These are phyloP conservation scores for Starmerella potacharoeniae DNA, from an alignment of 805 yeast genomes.

Conservation along the genomic window DNA sequence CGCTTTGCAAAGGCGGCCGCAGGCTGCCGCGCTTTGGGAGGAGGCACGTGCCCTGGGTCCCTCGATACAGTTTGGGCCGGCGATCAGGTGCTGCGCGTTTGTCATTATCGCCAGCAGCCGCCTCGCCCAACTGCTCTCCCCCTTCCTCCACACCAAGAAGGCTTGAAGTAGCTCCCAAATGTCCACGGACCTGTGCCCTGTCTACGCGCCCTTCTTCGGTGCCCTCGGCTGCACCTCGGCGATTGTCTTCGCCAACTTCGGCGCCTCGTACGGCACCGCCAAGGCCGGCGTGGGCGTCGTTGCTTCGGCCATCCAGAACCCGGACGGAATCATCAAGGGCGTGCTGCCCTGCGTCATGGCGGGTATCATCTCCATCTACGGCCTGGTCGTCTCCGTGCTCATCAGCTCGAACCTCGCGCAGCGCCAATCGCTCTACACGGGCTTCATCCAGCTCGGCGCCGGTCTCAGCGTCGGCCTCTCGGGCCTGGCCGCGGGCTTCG, in stretches of 20 bases:
- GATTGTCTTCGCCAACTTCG: conserved; percentile 95
- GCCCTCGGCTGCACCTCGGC: conserved; percentile 99
- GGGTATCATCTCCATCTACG: conserved; percentile 98
- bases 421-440: conserved; percentile 87
- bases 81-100: neutral
- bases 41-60: too few species aligned
- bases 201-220: conserved; percentile 78
- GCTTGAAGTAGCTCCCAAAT: conserved; percentile 1
- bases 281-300: conserved; percentile 99
- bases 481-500: conserved; percentile 97
- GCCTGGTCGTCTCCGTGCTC: conserved; percentile 89
- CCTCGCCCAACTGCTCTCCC: neutral
- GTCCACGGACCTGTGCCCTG: conserved; percentile 26
- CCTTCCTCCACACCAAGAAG: neutral
- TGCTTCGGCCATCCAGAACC: conserved; percentile 95
- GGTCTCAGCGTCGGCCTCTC: conserved; percentile 95
- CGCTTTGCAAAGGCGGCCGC: too few species aligned
- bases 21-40: too few species aligned
- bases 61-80: too few species aligned
- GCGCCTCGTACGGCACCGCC: conserved; percentile 99
- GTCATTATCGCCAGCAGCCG: conserved; percentile 10
- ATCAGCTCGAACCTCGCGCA: conserved; percentile 83
- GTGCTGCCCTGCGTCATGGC: conserved; percentile 98
- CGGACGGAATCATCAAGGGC: conserved; percentile 72
- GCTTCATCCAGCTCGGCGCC: conserved; percentile 96